Base-by-base conservation (phyloP, 2,329 filamentous ascomycete species). In the Mycosphaerella sp. region DNA sequence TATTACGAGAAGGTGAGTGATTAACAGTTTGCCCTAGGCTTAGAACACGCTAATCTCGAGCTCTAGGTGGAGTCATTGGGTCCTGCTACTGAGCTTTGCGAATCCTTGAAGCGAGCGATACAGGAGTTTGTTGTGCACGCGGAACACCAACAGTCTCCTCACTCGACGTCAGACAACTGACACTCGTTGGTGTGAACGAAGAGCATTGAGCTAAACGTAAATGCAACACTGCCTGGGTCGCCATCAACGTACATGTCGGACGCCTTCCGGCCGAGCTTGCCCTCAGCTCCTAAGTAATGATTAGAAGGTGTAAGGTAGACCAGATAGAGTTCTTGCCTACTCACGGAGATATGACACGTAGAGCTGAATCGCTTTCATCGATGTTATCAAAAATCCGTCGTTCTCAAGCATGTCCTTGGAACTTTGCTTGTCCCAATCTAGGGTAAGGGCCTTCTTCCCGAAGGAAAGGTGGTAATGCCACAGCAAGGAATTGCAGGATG, bases 81-180 rank as follows among this genome's bases (percentile, higher is more conserved):
- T 41, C 21, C 39, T 41, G 39, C 39, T 41, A 16, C 39, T 41
- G 39, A 41, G 39, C 39, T 41, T 41, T 41, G 39, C 39, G 39
- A 41, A 41, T 41, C 39, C 39, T 41, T 41, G 39, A 41, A 41
- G 39, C 39, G 39, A 41, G 39, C 39, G 39, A 41, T 41, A 41
- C 39, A 41, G 39, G 39, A 41, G 39, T 41, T 41, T 41, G 39
- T 41, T 41, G 39, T 41, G 39, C 39, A 41, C 39, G 39, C 39
- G 39, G 39, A 41, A 41, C 39, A 41, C 39, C 39, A 41, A 41
- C 39, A 41, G 39, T 41, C 39, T 41, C 39, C 39, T 41, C 39
- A 41, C 39, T 41, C 39, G 39, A 41, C 39, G 39, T 41, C 39
- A 41, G 39, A 41, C 39, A 41, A 8, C 21, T 41, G 39, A 41